Base-by-base conservation (phyloP, 495 filamentous ascomycete genomes). In the Xylaria flabelliformis region DNA sequence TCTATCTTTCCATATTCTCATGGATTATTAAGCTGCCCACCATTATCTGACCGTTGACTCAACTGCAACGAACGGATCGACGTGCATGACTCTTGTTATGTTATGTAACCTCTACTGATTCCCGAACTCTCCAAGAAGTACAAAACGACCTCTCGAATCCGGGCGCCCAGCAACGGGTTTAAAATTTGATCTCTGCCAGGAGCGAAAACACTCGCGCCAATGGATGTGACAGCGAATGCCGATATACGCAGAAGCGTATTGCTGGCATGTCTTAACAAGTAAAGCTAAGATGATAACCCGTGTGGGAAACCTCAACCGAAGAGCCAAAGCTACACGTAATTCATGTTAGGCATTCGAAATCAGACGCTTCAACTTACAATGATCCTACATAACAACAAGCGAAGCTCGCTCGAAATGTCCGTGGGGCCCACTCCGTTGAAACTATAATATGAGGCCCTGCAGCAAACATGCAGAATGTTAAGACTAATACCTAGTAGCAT, bases 41-140 rank as follows among this genome's bases (percentile, higher is more conserved):
- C 46, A 24, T 17, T 7, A 2, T 50, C 36, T n/a, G 19, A 42
- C 0, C 13, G 8, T 26, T 19, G 39, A 21, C n/a, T 53, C 6
- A 34, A 42, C 19, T 56, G 12, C 4, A 29, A 44, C 4, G 69
- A 72, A 63, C 66, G 29, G 70, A 64, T 55, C 42, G 15, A 72
- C 75, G 68, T 71, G 79, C 74, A 65, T 73, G 58, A 68, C 68
- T 46, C 13, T 61, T 21, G 66, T 65, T 50, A 83, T 85, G 83
- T 85, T 50, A 83, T 85, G 83, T 85, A 77, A 83, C 82, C 82
- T 84, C 83, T 80, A 82, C 82, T 84, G 82, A 84, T 85, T 84
- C 83, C 82, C 82, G 77, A 67, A 75, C 75, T 83, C 71, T 84
- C 83, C 74, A 78, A 39, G 79, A 82, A 70, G 70, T 76, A 74